phyloP scores from a whole-genome alignment of 352 stramenopile genomes.

The Elongisporangium prolatum region DNA sequence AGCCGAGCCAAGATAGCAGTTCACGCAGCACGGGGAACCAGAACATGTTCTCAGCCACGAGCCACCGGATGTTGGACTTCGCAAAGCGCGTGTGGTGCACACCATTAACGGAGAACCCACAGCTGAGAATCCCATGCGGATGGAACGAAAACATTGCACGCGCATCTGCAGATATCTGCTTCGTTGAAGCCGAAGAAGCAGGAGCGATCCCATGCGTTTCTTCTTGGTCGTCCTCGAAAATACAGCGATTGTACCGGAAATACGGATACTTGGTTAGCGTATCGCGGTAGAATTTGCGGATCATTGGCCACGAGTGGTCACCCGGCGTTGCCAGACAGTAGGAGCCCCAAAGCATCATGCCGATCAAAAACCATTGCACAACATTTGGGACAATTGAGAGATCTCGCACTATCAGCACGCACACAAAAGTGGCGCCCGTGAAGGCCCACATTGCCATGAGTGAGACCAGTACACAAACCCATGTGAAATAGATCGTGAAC shows the following conservation, averaged over 20 bases:
- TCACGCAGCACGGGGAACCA: constrained; percentile 67
- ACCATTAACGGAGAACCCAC: constrained; percentile 51
- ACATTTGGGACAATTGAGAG: not conserved
- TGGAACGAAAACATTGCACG: constrained; percentile 40
- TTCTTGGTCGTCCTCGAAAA: not conserved
- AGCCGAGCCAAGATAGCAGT: constrained; percentile 63
- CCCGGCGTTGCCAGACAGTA: not conserved
- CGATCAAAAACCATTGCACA: not conserved
- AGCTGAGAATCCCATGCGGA: constrained; percentile 57
- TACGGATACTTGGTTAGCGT: not conserved
- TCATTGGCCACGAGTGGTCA: not conserved
- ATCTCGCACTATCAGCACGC: not conserved
- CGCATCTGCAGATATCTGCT: constrained; percentile 4
- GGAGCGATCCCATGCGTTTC: not conserved
- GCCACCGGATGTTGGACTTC: constrained; percentile 44
- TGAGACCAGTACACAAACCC: not conserved
- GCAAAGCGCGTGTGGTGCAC: constrained; percentile 44
- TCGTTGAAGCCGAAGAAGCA: not conserved
- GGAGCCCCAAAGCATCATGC: not conserved
- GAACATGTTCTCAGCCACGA: constrained; percentile 65
- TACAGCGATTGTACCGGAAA: not conserved
- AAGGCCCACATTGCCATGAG: not conserved
- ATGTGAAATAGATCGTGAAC: not conserved
- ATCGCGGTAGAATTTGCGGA: not conserved
- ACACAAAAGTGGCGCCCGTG: not conserved